Base-by-base conservation (phyloP, 2,329 filamentous ascomycete species). In the Aspergillus sp. region DNA sequence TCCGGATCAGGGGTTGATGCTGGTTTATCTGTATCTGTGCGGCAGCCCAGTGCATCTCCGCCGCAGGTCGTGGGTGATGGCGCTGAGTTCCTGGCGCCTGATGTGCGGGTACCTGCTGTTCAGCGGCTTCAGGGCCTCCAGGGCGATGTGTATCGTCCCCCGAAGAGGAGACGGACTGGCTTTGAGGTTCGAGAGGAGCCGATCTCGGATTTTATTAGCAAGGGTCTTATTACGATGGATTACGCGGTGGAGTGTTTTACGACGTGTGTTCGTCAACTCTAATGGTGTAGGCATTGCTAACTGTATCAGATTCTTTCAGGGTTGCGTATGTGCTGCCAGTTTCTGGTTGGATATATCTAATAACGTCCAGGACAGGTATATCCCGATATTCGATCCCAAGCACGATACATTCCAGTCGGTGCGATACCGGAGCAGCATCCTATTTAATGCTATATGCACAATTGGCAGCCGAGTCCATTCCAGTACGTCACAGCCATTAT, bases 391-490 rank as follows among this genome's bases (percentile, higher is more conserved):
- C 48, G 79, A 79, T 51, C 72, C 76, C 15, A 61, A 62, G 13
- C 67, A 73, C 37, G 82, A 84, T 59, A 78, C 76, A 0, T 75
- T 82, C 49, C 65, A 74, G 0, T 79, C 77, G 0, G 73, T 84
- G 2, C 71, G 77, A 15, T 65, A 69, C 8, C 73, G 82, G 12
- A 83, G 80, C 54, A 74, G 75, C 3, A 76, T 84, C 15, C 70
- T 85, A 0, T 78, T 84, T 48, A 80, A 82, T 61, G 74, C 77
- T 1, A 80, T 84, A 7, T 79, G 82, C 55, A 78, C 80, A 2
- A 77, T 83, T 22, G 82, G 82, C 2, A 82, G 80, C 61, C 78
- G 80, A 12, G 77, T 80, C 2, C 62, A 72, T 13, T 64, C 61
- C 5, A 68, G 69, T 71, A 61, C 24, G 58, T 22, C n/a, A 20